Conservation (phyloP, 192 early-diverging fungal species). For the Backusella psychrophila region DNA sequence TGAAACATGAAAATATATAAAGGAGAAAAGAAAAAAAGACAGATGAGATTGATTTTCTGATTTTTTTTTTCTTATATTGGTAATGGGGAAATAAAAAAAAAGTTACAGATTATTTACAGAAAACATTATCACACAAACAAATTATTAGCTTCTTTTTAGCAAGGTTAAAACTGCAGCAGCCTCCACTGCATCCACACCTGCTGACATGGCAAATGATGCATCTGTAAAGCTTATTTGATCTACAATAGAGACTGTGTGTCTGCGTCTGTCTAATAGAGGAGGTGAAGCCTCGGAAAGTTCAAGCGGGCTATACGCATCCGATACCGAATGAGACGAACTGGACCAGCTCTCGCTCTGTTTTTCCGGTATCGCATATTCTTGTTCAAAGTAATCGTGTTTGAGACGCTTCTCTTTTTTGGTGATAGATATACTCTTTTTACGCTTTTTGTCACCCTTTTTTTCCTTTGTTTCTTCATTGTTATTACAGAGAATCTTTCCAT, state of each 20-base stretch:
- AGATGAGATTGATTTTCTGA: background rate
- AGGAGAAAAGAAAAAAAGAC: background rate
- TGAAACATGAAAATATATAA: background rate
- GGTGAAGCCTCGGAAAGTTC: background rate
- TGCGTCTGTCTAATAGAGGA: background rate
- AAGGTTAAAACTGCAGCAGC: slow-evolving; percentile 34
- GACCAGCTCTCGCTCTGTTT: slow-evolving; percentile 20
- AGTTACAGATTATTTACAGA: slow-evolving; percentile 1
- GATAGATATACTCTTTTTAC: slow-evolving; percentile 2
- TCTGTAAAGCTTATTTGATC: slow-evolving; percentile 2
- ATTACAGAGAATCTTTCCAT: slow-evolving; percentile 66
- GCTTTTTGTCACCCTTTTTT: background rate
- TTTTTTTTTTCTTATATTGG: background rate
- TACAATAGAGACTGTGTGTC: slow-evolving; percentile 17
- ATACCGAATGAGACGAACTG: slow-evolving; percentile 7
- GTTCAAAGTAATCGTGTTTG: background rate
- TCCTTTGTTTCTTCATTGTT: background rate
- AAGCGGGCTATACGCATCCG: slow-evolving; percentile 9
- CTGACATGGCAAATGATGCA: slow-evolving; percentile 12
- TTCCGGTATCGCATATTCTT: slow-evolving; percentile 5
- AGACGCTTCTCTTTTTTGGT: slow-evolving; percentile 19
- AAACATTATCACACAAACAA: background rate
- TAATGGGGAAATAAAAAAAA: background rate
- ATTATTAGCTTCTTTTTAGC: slow-evolving; percentile 24
- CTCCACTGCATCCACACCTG: slow-evolving; percentile 34